Percentiles rank a stretch among this genome's conserved stretches.
phyloP scores from a whole-genome alignment of 2,329 filamentous ascomycete species.

The Hirsutella thompsonii region DNA sequence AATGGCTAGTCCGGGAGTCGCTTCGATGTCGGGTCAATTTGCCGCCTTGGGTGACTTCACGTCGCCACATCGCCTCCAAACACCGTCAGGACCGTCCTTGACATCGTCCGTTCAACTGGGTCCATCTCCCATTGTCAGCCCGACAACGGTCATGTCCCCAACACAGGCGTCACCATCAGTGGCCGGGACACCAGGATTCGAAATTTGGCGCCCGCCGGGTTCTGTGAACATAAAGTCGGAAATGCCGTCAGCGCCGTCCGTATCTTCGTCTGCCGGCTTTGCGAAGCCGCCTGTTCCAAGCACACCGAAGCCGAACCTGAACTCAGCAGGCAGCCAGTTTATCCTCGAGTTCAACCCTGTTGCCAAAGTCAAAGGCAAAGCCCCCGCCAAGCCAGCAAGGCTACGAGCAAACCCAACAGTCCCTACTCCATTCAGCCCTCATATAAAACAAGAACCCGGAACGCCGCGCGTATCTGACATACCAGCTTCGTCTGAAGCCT shows the following conservation, averaged over 20 bases:
- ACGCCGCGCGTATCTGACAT: slow-evolving; percentile 14
- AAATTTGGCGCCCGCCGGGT: slow-evolving; percentile 23
- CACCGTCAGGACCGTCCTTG: slow-evolving; percentile 12
- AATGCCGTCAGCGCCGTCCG: slow-evolving; percentile 9
- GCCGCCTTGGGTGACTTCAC: slow-evolving; percentile 21
- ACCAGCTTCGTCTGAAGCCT: slow-evolving; percentile 10
- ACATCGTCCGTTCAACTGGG: slow-evolving; percentile 5
- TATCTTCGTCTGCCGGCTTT: slow-evolving; percentile 12
- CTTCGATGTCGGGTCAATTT: slow-evolving; percentile 15
- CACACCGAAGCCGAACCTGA: slow-evolving; percentile 24
- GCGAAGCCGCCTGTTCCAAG: slow-evolving; percentile 25
- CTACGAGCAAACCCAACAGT: slow-evolving; percentile 11
- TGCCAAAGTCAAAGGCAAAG: slow-evolving; percentile 20
- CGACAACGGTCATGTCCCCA: slow-evolving; percentile 5
- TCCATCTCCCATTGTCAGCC: slow-evolving; percentile 9
- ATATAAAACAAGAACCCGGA: slow-evolving; percentile 17
- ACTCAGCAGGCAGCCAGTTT: slow-evolving; percentile 17
- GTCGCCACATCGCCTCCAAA: slow-evolving; percentile 14
- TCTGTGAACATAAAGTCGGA: slow-evolving; percentile 13
- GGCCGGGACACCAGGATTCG: slow-evolving; percentile 22
- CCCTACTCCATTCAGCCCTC: slow-evolving; percentile 11
- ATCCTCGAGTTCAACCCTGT: slow-evolving; percentile 21
- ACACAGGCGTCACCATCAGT: slow-evolving; percentile 8
- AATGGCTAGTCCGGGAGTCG: slow-evolving; percentile 14
- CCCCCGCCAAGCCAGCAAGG: slow-evolving; percentile 19